Evolutionary conservation across 257 asterid species (phyloP), one percentile per base, ranked within the genome.

Genomic region (Henckelia pumila): DNA sequence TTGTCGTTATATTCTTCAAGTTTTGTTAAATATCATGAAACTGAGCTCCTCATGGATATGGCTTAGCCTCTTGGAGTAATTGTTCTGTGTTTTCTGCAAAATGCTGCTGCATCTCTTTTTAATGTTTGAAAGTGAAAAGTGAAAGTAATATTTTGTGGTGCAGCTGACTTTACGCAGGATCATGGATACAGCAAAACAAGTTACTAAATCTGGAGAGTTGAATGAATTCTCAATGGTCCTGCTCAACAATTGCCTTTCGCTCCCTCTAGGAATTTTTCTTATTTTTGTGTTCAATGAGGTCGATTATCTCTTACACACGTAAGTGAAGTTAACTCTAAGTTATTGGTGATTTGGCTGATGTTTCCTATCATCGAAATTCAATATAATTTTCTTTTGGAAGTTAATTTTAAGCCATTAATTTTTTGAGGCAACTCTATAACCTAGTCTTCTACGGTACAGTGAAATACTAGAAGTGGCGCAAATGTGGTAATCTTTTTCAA

Each of bases 141-240:
- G 47, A 35, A 10, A 10, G 50, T 49, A 44, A 6, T 64, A 29
- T 59, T 73, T 74, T 30, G 21, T 62, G 60, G 69, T 80, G 84
- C 88, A 92, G 98, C 77, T 92, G 67, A 92, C 95, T 8, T 71
- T 92, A 71, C 90, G 96, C 64, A 85, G 98, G 81, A 85, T 89
- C 24, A 92, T 92, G 98, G 98, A 92, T 70, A 89, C 95, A 20
- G 96, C 98, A 56, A 92, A 87, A 75, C 95, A 81, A 81, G 96
- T 84, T 53, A 92, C 98, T 1, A 88, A 75, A 77, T 92, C 98
- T 10, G 98, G 98, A 62, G 88, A 84, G 56, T 62, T 89, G 82
- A 87, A 92, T 25, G 98, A 92, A 71, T 87, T 92, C 82, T 85
- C 98, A 22, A 92, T 92, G 98, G 98, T 92, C 74, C 73, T 92